phyloP scores from a whole-genome alignment of 2,329 filamentous ascomycete genomes.

The Cordyceps farinosa region DNA sequence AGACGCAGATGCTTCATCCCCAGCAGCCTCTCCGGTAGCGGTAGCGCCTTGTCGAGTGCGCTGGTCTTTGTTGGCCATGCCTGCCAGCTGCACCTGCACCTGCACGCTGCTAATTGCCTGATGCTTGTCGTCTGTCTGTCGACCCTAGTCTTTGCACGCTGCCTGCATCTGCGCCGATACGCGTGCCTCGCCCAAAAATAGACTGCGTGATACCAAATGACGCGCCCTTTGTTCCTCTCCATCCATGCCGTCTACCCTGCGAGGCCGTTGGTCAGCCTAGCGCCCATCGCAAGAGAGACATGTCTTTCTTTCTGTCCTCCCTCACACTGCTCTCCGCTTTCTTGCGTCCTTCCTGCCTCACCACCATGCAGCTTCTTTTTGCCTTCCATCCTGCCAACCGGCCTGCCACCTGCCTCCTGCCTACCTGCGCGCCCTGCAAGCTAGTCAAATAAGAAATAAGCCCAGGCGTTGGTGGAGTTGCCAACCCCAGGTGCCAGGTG shows the following conservation, averaged over 20 bases:
- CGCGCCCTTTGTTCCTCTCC: neutral
- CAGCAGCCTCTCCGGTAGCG: neutral
- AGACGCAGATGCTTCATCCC: too few relatives aligned
- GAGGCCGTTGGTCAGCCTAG: neutral
- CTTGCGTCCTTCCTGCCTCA: neutral
- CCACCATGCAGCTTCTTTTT: conserved; percentile 1
- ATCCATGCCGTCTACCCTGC: neutral
- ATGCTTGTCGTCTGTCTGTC: neutral
- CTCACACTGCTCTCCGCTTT: neutral
- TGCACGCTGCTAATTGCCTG: neutral
- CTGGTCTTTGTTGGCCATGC: neutral
- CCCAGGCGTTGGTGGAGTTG: conserved; percentile 1
- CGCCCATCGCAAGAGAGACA: neutral
- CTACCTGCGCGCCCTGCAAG: neutral
- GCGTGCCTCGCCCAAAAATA: neutral
- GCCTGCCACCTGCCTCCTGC: too few relatives aligned
- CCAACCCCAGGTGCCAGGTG: neutral
- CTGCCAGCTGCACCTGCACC: too few relatives aligned
- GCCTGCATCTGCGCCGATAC: neutral
- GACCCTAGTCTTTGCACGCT: too few relatives aligned
- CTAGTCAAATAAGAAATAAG: neutral
- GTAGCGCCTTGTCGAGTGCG: neutral
- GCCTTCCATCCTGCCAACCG: neutral
- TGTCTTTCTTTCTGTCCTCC: neutral
- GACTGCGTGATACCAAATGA: conserved; percentile 12